phyloP scores from a whole-genome alignment of 2,329 filamentous ascomycete genomes.

The Geosmithia putterillii region DNA sequence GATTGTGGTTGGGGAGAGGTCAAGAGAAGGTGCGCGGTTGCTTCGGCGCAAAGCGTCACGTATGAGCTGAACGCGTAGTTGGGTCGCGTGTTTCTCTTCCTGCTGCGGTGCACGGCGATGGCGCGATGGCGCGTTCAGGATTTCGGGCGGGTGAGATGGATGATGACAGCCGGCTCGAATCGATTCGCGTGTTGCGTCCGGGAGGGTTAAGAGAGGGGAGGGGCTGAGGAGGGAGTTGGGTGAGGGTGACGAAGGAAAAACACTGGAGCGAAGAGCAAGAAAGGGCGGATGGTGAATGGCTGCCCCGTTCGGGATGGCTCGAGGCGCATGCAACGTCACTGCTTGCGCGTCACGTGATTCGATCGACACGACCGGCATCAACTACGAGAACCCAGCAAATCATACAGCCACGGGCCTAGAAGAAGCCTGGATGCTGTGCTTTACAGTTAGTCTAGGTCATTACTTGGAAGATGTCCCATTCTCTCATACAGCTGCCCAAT shows the following conservation, averaged over 20 bases:
- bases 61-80: background rate
- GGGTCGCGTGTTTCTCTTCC: constrained; percentile 1
- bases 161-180: constrained; percentile 6
- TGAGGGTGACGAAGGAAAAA: constrained; percentile 22
- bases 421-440: too few species aligned
- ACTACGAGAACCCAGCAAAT: too few species aligned
- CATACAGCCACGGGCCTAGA: too few species aligned
- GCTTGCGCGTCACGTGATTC: constrained; percentile 1
- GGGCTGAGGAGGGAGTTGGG: constrained; percentile 12
- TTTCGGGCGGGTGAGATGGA: constrained; percentile 12
- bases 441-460: too few species aligned
- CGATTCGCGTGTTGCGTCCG: constrained; percentile 11
- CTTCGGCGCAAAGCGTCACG: background rate
- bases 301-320: constrained; percentile 2
- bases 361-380: background rate
- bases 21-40: too few species aligned
- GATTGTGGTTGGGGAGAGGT: background rate
- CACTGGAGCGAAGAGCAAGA: constrained; percentile 12
- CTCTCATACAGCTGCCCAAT: too few species aligned
- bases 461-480: too few species aligned
- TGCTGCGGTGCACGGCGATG: background rate
- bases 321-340: constrained; percentile 1
- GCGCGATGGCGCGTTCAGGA: constrained; percentile 5
- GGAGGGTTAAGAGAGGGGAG: constrained; percentile 13
- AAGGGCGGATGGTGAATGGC: constrained; percentile 10